phyloP scores from a whole-genome alignment of 2,329 filamentous ascomycete species.

The Gyromitra esculenta region DNA sequence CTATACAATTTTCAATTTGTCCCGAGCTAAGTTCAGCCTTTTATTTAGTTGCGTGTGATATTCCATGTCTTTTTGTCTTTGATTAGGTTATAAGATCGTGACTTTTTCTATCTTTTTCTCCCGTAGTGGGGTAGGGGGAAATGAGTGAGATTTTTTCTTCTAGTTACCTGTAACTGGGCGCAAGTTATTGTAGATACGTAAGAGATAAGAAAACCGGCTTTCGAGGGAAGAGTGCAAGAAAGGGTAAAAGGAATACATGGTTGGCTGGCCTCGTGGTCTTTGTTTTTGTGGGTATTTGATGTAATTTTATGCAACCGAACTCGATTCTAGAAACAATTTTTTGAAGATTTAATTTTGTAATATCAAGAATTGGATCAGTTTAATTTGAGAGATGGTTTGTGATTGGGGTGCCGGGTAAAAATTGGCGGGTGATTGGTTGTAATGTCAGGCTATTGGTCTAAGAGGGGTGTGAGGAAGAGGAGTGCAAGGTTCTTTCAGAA shows the following conservation, averaged over 20 bases:
- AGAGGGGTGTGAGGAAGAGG: neutral
- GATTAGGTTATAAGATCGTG: slow-evolving; percentile 5
- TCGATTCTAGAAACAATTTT: neutral
- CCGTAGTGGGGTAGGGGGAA: neutral
- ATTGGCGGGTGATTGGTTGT: neutral
- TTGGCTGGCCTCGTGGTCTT: neutral
- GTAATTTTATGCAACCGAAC: neutral
- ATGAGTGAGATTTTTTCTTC: neutral
- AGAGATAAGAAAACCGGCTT: neutral
- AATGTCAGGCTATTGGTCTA: neutral
- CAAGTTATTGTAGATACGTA: neutral
- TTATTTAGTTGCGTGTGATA: neutral
- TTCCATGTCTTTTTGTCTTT: neutral
- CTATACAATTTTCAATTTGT: neutral
- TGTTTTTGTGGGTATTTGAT: neutral
- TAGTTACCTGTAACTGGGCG: neutral
- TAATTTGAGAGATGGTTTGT: neutral
- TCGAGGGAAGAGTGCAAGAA: too few species aligned
- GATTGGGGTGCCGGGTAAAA: neutral
- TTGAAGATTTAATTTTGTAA: neutral
- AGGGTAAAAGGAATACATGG: too few species aligned
- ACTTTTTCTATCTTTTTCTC: neutral
- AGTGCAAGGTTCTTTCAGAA: too few species aligned
- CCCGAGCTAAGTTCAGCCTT: neutral
- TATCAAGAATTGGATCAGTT: neutral